Conservation (phyloP, 179 eudicot genomes). For the Silene vulgaris region DNA sequence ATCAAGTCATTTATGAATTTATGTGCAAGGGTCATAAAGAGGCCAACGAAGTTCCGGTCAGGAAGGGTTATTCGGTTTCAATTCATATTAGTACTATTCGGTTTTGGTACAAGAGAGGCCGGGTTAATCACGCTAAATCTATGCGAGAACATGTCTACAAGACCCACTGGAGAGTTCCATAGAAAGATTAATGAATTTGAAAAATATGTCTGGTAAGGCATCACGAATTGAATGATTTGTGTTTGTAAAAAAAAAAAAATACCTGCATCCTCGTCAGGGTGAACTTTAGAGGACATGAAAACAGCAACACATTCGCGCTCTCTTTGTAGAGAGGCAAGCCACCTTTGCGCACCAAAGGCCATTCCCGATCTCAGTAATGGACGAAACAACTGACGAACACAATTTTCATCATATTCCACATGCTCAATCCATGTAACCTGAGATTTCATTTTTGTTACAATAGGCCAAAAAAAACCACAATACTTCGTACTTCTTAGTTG, state of each 20-base stretch:
- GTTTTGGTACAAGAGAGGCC: too few relatives aligned
- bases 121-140: too few relatives aligned
- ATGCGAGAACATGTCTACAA: too few relatives aligned
- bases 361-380: conserved; percentile 56
- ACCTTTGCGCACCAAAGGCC: conserved; percentile 70
- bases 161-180: too few relatives aligned
- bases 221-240: neutral
- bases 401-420: conserved; percentile 58
- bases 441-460: conserved; percentile 14
- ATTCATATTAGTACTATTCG: too few relatives aligned
- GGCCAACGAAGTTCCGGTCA: too few relatives aligned
- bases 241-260: neutral
- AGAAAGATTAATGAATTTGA: neutral
- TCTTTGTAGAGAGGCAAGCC: conserved; percentile 60
- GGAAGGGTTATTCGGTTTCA: too few relatives aligned
- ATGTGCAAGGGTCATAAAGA: too few relatives aligned
- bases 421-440: conserved; percentile 93
- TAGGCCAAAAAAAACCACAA: neutral
- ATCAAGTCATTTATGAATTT: too few relatives aligned
- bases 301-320: conserved; percentile 48
- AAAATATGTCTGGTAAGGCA: neutral
- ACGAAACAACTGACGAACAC: conserved; percentile 43
- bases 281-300: conserved; percentile 33
- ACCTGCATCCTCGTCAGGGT: conserved; percentile 43
- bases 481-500: neutral